phyloP scores from a whole-genome alignment of 169 alveolate genomes.

The Plasmodium cynomolgi region DNA sequence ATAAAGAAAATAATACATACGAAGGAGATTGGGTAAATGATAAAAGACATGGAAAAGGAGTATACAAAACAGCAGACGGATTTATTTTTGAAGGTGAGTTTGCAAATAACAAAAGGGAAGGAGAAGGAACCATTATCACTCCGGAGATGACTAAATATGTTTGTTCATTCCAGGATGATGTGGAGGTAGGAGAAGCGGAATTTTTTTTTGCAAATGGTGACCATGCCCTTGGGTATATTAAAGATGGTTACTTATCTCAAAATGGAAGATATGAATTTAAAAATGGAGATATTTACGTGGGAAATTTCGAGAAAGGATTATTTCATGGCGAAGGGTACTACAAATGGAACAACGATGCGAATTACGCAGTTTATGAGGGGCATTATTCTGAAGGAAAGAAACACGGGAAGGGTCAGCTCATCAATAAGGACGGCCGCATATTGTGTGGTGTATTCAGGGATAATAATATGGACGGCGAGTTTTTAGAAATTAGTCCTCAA shows the following conservation, averaged over 20 bases:
- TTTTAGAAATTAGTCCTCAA: conserved; percentile 60
- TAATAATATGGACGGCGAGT: conserved; percentile 59
- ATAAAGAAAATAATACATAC: conserved; percentile 93
- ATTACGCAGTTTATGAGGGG: conserved; percentile 57
- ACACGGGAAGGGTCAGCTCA: conserved; percentile 83
- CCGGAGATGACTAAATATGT: conserved; percentile 42
- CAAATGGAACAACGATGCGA: conserved; percentile 41
- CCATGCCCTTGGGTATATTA: conserved; percentile 60
- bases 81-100: conserved; percentile 72
- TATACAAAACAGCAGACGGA: conserved; percentile 85
- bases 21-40: conserved; percentile 95
- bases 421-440: conserved; percentile 78
- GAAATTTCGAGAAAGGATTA: conserved; percentile 74
- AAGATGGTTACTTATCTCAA: conserved; percentile 62
- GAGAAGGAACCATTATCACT: conserved; percentile 32
- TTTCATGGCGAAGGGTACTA: conserved; percentile 79
- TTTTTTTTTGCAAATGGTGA: conserved; percentile 70
- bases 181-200: conserved; percentile 57
- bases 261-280: conserved; percentile 78
- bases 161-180: conserved; percentile 31
- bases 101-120: conserved; percentile 33
- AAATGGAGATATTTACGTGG: conserved; percentile 81
- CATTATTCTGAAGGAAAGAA: conserved; percentile 78
- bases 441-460: conserved; percentile 82
- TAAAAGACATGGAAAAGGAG: conserved; percentile 95